Evolutionary conservation across 768 basidiomycete genomes (phyloP), one percentile per base, ranked within the genome.

Genomic region (Leccinum obscurum): DNA sequence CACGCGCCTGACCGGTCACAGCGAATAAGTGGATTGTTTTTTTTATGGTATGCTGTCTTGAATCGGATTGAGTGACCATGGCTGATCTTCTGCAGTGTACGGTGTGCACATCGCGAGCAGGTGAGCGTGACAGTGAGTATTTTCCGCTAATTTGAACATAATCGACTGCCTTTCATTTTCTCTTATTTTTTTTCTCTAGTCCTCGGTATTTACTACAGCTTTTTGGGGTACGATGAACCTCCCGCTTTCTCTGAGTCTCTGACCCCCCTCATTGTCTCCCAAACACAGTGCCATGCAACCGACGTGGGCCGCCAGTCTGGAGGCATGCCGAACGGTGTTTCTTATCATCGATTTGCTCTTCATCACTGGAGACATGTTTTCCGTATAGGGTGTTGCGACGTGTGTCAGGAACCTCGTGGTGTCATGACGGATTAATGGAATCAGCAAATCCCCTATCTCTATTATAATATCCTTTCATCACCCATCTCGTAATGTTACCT

Each of bases 361-460:
- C 56, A 63, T 71, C 35, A 3, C 52, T 50, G 70, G 70, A 1
- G 70, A 72, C 37, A 58, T 60, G 2, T 63, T 71, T 2, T 66
- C 65, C 0, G 66, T 41, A n/a, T 41, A 37, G 32, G 30, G 10
- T 32, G 32, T 11, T 32, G 32, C 32, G 10, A 32, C 10, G 32
- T 11, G 32, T 32, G 32, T 32, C 32, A 11, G 10, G 10, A 32
- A 32, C 32, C 32, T 32, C 32, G 32, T 10, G 10, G 32, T 32
- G 10, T 32, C 32, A 11, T 32, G 32, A 32, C 1, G 32, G 3
- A 32, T 32, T 32, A 11, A 32, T 32, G 10, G 32, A 32, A 32
- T 32, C 10, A 32, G 3, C 15, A 39, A 17, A 39, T 7, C 6
- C 37, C 37, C 37, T 32, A 32, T 5, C 10, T 32, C 32, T 32